These are phyloP conservation scores for Eimeria brunetti DNA, from an alignment of 169 alveolate genomes.

Conservation along the genomic window DNA sequence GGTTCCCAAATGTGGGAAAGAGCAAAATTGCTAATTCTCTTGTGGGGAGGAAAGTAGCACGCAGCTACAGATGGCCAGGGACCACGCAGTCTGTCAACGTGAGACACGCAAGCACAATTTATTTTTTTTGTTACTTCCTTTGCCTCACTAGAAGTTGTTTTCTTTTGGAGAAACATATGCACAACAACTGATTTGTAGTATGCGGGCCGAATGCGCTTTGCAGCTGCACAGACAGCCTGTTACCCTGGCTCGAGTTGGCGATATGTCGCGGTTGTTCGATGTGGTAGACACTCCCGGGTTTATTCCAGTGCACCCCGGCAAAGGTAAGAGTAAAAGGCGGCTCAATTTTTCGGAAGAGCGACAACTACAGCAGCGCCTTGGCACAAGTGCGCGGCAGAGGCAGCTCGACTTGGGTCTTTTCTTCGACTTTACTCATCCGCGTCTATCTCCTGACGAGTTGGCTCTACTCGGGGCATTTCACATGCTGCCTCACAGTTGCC, in stretches of 20 bases:
- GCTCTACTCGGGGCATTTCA: slow-evolving; percentile 76
- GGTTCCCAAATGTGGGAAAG: slow-evolving; percentile 91
- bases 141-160: not conserved
- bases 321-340: not conserved
- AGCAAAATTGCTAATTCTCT: slow-evolving; percentile 88
- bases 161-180: not conserved
- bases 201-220: not conserved
- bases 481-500: slow-evolving; percentile 74
- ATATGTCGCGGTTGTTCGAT: slow-evolving; percentile 70
- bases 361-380: slow-evolving; percentile 46
- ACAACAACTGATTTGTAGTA: not conserved
- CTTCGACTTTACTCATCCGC: slow-evolving; percentile 66
- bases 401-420: slow-evolving; percentile 38
- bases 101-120: not conserved
- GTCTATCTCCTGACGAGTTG: slow-evolving; percentile 60
- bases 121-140: no score
- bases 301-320: slow-evolving; percentile 68
- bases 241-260: slow-evolving; percentile 21
- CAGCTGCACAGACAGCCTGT: slow-evolving; percentile 64
- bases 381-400: slow-evolving; percentile 40
- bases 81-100: slow-evolving; percentile 82
- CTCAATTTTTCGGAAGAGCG: not conserved
- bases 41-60: slow-evolving; percentile 86
- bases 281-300: slow-evolving; percentile 77
- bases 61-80: slow-evolving; percentile 89